Percentiles rank a stretch among this genome's conserved stretches.
phyloP scores from a whole-genome alignment of 768 basidiomycete genomes.

The Suillus alpinus region DNA sequence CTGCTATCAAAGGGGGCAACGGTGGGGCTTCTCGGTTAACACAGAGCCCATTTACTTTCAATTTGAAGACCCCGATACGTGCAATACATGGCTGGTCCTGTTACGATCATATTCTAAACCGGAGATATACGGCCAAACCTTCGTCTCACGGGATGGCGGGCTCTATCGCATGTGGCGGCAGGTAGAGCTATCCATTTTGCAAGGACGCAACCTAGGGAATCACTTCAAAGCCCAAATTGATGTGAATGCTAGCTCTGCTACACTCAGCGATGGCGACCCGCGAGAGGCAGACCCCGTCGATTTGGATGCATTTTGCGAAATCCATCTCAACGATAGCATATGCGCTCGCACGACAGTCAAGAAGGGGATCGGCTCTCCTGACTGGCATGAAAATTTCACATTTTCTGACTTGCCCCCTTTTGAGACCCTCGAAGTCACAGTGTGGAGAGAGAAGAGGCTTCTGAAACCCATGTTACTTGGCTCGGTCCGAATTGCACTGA shows the following conservation, averaged over 20 bases:
- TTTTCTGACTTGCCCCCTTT: constrained; percentile 80
- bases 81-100: constrained; percentile 76
- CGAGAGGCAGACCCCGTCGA: constrained; percentile 54
- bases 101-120: constrained; percentile 78
- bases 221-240: constrained; percentile 33
- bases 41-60: constrained; percentile 73
- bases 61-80: constrained; percentile 60
- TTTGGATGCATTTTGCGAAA: constrained; percentile 73
- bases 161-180: constrained; percentile 88
- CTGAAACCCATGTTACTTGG: constrained; percentile 58
- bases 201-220: constrained; percentile 71
- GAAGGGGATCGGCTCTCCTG: constrained; percentile 60
- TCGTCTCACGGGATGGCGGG: constrained; percentile 59
- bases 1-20: constrained; percentile 46
- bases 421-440: constrained; percentile 60
- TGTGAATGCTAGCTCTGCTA: constrained; percentile 21
- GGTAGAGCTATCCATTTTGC: constrained; percentile 67
- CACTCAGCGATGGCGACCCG: constrained; percentile 31
- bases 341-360: constrained; percentile 75
- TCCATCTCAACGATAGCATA: constrained; percentile 64
- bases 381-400: constrained; percentile 81
- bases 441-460: constrained; percentile 69
- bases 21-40: constrained; percentile 49
- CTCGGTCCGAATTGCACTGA: constrained; percentile 58
- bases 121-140: constrained; percentile 69